Conservation (phyloP, 1,284 basidiomycete species). For the Cutaneotrichosporon daszewskae region DNA sequence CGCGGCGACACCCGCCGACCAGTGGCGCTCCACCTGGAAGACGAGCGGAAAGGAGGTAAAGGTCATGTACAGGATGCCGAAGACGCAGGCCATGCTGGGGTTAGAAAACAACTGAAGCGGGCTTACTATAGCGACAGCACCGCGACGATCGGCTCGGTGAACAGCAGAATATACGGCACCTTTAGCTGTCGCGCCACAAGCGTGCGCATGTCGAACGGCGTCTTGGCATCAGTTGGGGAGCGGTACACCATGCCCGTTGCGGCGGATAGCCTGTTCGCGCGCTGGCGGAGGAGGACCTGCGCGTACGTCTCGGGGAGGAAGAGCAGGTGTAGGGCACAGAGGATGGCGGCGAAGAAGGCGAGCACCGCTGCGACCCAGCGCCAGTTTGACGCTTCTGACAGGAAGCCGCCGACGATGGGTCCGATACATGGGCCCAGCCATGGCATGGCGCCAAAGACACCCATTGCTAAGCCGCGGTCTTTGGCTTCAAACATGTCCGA, state of each 20-base stretch:
- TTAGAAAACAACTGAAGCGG: not conserved
- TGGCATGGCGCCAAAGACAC: conserved; percentile 52
- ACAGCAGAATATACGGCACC: conserved; percentile 53
- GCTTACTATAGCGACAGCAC: conserved; percentile 51
- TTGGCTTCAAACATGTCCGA: conserved; percentile 46
- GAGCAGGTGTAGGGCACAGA: conserved; percentile 29
- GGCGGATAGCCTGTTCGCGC: conserved; percentile 32
- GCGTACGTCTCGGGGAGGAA: conserved; percentile 47
- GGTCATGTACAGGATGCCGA: conserved; percentile 32
- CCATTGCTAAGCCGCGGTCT: conserved; percentile 46
- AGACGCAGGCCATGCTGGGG: conserved; percentile 19
- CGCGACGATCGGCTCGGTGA: conserved; percentile 62
- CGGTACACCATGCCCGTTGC: conserved; percentile 36
- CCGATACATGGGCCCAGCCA: conserved; percentile 39
- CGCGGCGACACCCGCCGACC: conserved; percentile 52
- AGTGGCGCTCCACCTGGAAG: conserved; percentile 25
- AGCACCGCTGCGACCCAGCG: conserved; percentile 61
- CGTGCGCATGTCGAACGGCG: conserved; percentile 28
- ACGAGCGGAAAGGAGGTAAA: conserved; percentile 49
- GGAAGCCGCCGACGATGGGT: conserved; percentile 11
- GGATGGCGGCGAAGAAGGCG: conserved; percentile 47
- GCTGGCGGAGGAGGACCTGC: conserved; percentile 39
- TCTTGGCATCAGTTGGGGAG: conserved; percentile 44
- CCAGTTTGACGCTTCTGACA: conserved; percentile 30
- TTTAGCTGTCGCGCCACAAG: conserved; percentile 38